phyloP scores from a whole-genome alignment of 768 basidiomycete genomes.

The Agrocybe chaxingu region DNA sequence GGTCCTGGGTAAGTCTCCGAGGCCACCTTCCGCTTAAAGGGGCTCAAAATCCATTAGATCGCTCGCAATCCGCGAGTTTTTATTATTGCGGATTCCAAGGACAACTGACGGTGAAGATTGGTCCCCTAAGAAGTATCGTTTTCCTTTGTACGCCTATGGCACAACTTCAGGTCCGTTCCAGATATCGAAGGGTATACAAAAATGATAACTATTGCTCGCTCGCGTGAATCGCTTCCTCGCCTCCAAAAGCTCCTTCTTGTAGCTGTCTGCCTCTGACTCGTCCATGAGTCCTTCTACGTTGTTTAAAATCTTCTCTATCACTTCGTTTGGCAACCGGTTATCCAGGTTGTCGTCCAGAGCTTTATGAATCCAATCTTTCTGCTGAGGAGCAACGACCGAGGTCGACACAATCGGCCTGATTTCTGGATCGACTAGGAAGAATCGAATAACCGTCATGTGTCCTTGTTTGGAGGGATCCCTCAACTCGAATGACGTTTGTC shows the following conservation, averaged over 20 bases:
- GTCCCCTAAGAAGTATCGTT: background rate
- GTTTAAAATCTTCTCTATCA: slow-evolving; percentile 38
- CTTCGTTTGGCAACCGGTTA: slow-evolving; percentile 37
- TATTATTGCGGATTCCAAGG: slow-evolving; percentile 12
- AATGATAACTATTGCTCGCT: slow-evolving; percentile 41
- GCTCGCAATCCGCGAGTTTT: slow-evolving; percentile 23
- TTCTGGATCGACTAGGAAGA: slow-evolving; percentile 50
- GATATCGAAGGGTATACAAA: slow-evolving; percentile 49
- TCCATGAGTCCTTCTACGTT: slow-evolving; percentile 37
- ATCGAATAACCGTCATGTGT: slow-evolving; percentile 36
- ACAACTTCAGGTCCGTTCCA: slow-evolving; percentile 32
- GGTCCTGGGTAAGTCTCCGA: slow-evolving; percentile 33
- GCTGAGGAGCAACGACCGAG: slow-evolving; percentile 45
- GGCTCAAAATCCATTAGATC: slow-evolving; percentile 11
- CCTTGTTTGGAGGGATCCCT: slow-evolving; percentile 39
- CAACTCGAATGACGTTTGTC: slow-evolving; percentile 35
- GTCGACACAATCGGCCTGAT: slow-evolving; percentile 39
- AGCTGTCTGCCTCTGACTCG: slow-evolving; percentile 31
- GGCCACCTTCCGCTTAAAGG: no score
- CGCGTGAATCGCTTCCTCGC: slow-evolving; percentile 34
- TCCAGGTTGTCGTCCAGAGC: slow-evolving; percentile 34
- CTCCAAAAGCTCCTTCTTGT: slow-evolving; percentile 26
- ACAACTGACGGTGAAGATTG: background rate
- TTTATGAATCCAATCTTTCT: slow-evolving; percentile 38
- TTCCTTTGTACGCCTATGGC: slow-evolving; percentile 1